These are phyloP conservation scores for Citrus medica DNA, from an alignment of 345 rosid species.

Conservation along the genomic window DNA sequence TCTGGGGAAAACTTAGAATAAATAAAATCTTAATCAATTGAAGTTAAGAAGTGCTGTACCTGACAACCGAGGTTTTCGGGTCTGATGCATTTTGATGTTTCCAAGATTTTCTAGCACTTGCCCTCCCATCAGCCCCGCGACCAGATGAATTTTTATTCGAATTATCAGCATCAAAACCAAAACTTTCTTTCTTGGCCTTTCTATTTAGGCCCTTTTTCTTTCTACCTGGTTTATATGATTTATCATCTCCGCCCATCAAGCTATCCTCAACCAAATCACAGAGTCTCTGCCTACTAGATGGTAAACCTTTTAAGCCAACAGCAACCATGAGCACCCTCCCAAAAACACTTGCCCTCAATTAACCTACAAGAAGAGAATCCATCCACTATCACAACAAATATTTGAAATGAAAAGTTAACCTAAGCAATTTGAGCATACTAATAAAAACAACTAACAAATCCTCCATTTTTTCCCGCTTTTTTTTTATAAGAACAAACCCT, in stretches of 20 bases:
- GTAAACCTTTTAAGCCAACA: slow-evolving; percentile 53
- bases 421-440: not conserved
- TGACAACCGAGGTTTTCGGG: slow-evolving; percentile 45
- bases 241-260: slow-evolving; percentile 50
- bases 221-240: slow-evolving; percentile 35
- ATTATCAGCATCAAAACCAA: slow-evolving; percentile 44
- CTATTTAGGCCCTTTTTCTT: slow-evolving; percentile 44
- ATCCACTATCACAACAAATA: not conserved
- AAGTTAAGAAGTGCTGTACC: slow-evolving; percentile 33
- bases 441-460: too few relatives aligned
- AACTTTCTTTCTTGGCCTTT: slow-evolving; percentile 44
- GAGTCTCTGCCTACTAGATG: slow-evolving; percentile 28
- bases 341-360: not conserved
- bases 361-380: not conserved
- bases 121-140: slow-evolving; percentile 12
- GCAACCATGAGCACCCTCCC: slow-evolving; percentile 37
- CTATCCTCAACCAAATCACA: slow-evolving; percentile 25
- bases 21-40: not conserved
- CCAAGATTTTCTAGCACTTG: slow-evolving; percentile 15
- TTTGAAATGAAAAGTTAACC: not conserved
- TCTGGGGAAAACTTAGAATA: not conserved
- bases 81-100: slow-evolving; percentile 44
- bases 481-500: too few relatives aligned
- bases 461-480: too few relatives aligned
- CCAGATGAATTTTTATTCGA: slow-evolving; percentile 33